These are phyloP conservation scores for Tricholoma matsutake DNA, from an alignment of 768 basidiomycete genomes.

Conservation along the genomic window DNA sequence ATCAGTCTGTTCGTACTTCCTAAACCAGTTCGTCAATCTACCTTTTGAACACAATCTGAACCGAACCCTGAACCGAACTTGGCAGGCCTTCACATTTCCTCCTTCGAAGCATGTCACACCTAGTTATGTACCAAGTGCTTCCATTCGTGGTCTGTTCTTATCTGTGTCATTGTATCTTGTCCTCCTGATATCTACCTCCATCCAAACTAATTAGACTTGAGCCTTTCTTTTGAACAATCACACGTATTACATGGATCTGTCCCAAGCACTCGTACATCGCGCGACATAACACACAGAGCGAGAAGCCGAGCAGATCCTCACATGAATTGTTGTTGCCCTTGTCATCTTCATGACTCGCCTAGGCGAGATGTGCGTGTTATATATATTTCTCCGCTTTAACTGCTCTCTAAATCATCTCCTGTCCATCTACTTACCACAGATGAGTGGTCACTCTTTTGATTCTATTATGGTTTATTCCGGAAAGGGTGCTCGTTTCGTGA, in stretches of 20 bases:
- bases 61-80: background rate
- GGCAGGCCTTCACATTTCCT: conserved; percentile 10
- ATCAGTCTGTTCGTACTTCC: conserved; percentile 18
- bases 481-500: background rate
- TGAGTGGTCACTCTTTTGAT: background rate
- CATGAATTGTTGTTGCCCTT: conserved; percentile 5
- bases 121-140: background rate
- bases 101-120: background rate
- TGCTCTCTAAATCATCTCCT: background rate
- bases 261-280: conserved; percentile 3
- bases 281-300: background rate
- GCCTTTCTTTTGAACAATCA: conserved; percentile 2
- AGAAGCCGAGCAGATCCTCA: background rate
- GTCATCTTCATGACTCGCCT: conserved; percentile 3
- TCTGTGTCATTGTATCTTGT: background rate
- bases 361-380: background rate
- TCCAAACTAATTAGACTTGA: background rate
- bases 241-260: background rate
- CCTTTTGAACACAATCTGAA: background rate
- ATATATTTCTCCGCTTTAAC: background rate
- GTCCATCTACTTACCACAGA: background rate
- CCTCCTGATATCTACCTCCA: background rate
- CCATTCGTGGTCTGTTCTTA: background rate
- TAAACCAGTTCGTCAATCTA: conserved; percentile 14
- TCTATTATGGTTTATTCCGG: background rate